These are phyloP conservation scores for Trichoderma reesei DNA, from an alignment of 495 filamentous ascomycete genomes.

Conservation along the genomic window DNA sequence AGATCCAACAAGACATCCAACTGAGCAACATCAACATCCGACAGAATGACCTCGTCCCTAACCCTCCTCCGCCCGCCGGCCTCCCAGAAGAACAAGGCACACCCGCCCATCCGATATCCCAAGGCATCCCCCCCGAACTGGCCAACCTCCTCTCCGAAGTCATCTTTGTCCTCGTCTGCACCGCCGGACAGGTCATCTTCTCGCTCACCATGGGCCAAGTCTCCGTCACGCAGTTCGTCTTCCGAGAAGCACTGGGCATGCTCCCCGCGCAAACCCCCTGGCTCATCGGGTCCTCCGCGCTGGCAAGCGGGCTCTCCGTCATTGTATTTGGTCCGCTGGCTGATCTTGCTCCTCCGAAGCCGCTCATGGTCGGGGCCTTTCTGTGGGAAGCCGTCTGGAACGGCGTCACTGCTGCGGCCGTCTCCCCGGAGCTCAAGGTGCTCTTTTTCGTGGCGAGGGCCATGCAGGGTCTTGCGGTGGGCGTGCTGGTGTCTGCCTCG, in stretches of 20 bases:
- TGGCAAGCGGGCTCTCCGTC: conserved; percentile 36
- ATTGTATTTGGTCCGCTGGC: conserved; percentile 35
- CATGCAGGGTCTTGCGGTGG: conserved; percentile 49
- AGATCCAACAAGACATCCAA: too few relatives aligned
- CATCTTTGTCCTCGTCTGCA: conserved; percentile 35
- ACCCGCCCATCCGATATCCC: conserved; percentile 12
- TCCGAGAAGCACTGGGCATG: conserved; percentile 28
- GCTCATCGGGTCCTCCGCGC: conserved; percentile 32
- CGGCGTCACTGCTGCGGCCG: conserved; percentile 28
- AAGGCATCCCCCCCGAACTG: conserved; percentile 31
- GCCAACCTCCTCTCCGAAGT: conserved; percentile 28
- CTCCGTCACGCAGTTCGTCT: conserved; percentile 27
- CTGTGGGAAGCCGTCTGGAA: conserved; percentile 37
- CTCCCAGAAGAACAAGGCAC: neutral
- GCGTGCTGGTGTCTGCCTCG: conserved; percentile 48
- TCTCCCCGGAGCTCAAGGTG: conserved; percentile 29
- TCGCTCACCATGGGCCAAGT: conserved; percentile 36
- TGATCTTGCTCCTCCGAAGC: conserved; percentile 33
- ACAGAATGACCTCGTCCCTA: neutral
- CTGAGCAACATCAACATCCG: neutral
- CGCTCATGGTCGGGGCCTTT: conserved; percentile 36
- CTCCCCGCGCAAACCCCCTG: conserved; percentile 32
- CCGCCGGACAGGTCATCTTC: conserved; percentile 37
- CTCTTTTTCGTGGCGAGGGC: conserved; percentile 46
- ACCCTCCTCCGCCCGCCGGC: neutral